A percentile compares a stretch with the other conserved stretches of the same genome.
These are phyloP conservation scores for Psilocybe mexicana DNA, from an alignment of 1,284 basidiomycete species.

Conservation along the genomic window DNA sequence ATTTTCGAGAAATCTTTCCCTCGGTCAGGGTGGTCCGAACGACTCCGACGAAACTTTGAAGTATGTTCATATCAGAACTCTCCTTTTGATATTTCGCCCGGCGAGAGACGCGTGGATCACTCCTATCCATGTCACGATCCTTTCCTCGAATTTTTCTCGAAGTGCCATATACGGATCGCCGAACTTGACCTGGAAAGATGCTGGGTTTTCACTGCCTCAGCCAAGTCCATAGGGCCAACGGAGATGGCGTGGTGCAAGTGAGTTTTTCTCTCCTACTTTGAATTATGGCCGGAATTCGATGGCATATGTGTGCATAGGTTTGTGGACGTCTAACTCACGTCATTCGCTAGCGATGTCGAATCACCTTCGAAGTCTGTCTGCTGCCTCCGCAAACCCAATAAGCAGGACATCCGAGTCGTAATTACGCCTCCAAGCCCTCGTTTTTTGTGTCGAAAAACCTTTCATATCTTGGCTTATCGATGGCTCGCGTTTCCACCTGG, in stretches of 20 bases:
- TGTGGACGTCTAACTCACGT: constrained; percentile 6
- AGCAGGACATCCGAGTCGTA: background rate
- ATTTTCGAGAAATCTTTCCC: background rate
- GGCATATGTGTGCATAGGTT: background rate
- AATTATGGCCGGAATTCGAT: background rate
- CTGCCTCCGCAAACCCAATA: constrained; percentile 10
- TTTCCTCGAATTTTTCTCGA: background rate
- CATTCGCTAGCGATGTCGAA: constrained; percentile 5
- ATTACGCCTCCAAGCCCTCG: background rate
- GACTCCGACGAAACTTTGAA: no score
- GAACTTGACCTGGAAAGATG: background rate
- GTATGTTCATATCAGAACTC: background rate
- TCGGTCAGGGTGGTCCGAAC: constrained; percentile 3
- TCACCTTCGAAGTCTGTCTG: background rate
- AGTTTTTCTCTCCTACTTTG: background rate
- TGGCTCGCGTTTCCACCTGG: no score
- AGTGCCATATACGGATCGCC: background rate
- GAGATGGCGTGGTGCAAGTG: background rate
- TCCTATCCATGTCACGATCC: background rate
- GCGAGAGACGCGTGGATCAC: background rate
- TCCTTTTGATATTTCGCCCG: background rate
- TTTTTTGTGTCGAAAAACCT: constrained; percentile 1
- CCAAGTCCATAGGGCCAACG: background rate
- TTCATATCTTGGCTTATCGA: background rate
- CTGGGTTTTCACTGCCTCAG: background rate